A percentile compares a stretch with the other conserved stretches of the same genome.
These are phyloP conservation scores for Talaromyces sp. DNA, from an alignment of 2,329 filamentous ascomycete species.

Conservation along the genomic window DNA sequence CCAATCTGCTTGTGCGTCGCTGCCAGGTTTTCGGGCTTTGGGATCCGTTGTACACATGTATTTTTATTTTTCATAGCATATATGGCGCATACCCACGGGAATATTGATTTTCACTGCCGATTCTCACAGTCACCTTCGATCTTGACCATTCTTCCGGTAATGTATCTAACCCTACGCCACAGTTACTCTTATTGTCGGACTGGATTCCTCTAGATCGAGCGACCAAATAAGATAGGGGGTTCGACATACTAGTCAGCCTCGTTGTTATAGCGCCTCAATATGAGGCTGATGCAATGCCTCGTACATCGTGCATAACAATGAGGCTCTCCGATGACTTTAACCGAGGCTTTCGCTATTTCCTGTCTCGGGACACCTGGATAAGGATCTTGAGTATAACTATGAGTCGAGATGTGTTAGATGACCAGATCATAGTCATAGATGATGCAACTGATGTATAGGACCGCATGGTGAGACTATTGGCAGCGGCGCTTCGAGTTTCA, in stretches of 20 bases:
- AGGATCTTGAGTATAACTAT: not conserved
- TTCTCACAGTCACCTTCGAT: not conserved
- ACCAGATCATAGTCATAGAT: not conserved
- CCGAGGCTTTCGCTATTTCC: not conserved
- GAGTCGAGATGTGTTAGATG: not conserved
- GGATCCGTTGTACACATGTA: slow-evolving; percentile 5
- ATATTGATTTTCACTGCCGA: slow-evolving; percentile 1
- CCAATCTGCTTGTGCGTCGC: not conserved
- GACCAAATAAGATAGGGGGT: not conserved
- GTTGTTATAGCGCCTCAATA: not conserved
- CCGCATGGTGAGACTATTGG: not conserved
- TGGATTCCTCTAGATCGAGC: not conserved
- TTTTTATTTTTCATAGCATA: slow-evolving; percentile 16
- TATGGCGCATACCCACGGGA: slow-evolving; percentile 10
- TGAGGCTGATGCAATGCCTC: not conserved
- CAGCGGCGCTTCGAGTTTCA: not conserved
- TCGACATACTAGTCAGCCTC: not conserved
- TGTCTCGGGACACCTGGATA: not conserved
- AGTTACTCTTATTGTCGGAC: not conserved
- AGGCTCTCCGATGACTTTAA: not conserved
- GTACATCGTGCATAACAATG: not conserved
- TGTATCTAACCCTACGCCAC: not conserved
- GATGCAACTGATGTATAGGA: not conserved
- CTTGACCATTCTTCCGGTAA: no score
- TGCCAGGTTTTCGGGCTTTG: not conserved